A percentile compares a stretch with the other conserved stretches of the same genome.
These are phyloP conservation scores for Russula earlei DNA, from an alignment of 768 basidiomycete species.

Conservation along the genomic window DNA sequence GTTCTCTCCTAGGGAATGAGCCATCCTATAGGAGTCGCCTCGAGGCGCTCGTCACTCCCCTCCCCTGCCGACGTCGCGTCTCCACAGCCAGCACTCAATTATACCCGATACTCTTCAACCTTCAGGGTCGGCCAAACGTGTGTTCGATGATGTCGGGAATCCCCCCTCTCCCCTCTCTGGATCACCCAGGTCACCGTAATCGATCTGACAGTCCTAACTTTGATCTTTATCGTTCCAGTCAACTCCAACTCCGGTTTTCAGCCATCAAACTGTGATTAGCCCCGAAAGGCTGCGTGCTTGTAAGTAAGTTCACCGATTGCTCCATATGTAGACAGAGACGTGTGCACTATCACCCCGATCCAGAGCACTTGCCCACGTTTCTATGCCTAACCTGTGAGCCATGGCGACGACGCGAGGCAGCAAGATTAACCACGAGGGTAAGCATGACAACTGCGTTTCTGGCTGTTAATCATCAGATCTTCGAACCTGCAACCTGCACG, in stretches of 20 bases:
- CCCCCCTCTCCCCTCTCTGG: not conserved
- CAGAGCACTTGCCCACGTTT: too few species aligned
- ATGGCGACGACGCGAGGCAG: constrained; percentile 2
- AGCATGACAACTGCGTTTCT: constrained; percentile 16
- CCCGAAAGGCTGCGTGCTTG: not conserved
- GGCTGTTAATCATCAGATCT: constrained; percentile 8
- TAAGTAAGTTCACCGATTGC: not conserved
- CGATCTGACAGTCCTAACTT: constrained; percentile 8
- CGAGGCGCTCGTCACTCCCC: constrained; percentile 3
- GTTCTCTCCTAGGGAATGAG: not conserved
- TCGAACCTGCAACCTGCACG: not conserved
- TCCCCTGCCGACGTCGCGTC: not conserved
- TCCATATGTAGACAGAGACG: not conserved
- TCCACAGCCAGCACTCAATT: not conserved
- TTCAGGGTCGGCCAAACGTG: not conserved
- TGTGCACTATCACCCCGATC: constrained; percentile 1
- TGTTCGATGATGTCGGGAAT: not conserved
- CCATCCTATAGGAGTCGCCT: constrained; percentile 6
- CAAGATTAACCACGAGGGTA: constrained; percentile 1
- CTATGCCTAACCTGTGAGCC: not conserved
- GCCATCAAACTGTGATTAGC: constrained; percentile 5
- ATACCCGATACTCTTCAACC: not conserved
- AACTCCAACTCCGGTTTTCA: not conserved
- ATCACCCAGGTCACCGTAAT: constrained; percentile 3
- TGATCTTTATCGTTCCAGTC: constrained; percentile 12